Evolutionary conservation across 768 basidiomycete genomes (phyloP).

Genomic region (Xerocomellus amylosporus): DNA sequence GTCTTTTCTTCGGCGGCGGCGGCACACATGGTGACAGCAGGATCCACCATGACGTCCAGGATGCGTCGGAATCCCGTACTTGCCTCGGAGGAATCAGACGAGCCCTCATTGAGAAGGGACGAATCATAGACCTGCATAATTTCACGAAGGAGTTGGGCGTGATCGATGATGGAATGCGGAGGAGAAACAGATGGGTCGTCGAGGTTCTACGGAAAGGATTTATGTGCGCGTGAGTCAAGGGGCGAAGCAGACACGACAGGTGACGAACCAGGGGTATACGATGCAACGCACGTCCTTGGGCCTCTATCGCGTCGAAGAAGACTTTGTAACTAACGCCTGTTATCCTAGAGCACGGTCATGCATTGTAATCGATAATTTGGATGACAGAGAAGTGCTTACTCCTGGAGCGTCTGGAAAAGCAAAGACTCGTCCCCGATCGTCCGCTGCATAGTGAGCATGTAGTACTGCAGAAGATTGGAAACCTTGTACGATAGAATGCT

Average conservation of each 20-base stretch:
- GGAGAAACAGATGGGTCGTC: constrained; percentile 72
- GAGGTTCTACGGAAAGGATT: constrained; percentile 42
- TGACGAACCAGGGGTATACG: constrained; percentile 52
- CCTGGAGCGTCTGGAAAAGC: constrained; percentile 70
- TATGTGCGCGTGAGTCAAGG: background rate
- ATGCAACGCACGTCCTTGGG: constrained; percentile 68
- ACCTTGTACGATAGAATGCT: constrained; percentile 90
- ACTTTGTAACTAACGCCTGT: constrained; percentile 76
- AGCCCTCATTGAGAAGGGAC: constrained; percentile 64
- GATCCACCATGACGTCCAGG: constrained; percentile 82
- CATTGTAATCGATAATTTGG: background rate
- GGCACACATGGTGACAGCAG: constrained; percentile 73
- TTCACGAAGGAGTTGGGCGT: constrained; percentile 80
- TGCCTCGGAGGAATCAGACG: constrained; percentile 9
- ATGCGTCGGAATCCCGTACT: constrained; percentile 39
- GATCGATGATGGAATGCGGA: constrained; percentile 76
- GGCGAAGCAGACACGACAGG: background rate
- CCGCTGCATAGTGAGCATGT: constrained; percentile 85
- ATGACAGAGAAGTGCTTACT: constrained; percentile 47
- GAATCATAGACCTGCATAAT: constrained; percentile 87
- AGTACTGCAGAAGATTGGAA: constrained; percentile 93
- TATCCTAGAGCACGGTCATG: constrained; percentile 47
- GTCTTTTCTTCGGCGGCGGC: constrained; percentile 65
- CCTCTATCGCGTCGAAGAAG: constrained; percentile 86
- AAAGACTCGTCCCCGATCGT: constrained; percentile 86